phyloP scores from a whole-genome alignment of 2,329 filamentous ascomycete species.

The Aurifilum marmelostoma region DNA sequence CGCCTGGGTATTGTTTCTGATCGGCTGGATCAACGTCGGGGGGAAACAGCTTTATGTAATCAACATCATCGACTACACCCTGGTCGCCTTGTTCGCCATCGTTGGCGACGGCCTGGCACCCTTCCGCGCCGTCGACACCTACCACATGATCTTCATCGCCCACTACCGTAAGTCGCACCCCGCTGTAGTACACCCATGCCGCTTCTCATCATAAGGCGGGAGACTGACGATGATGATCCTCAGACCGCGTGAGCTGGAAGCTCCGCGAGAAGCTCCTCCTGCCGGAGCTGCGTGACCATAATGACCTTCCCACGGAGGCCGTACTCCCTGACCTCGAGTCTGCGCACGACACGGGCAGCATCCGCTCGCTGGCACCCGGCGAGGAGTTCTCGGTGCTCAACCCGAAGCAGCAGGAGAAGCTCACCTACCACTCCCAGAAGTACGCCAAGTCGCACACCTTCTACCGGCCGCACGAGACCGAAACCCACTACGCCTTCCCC shows the following conservation, averaged over 20 bases:
- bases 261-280: conserved; percentile 64
- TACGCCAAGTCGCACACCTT: conserved; percentile 84
- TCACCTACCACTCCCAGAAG: conserved; percentile 78
- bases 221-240: conserved; percentile 30
- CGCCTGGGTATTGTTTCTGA: conserved; percentile 89
- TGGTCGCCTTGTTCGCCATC: conserved; percentile 71
- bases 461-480: conserved; percentile 86
- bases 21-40: conserved; percentile 86
- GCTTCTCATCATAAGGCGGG: too few species aligned
- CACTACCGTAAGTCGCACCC: conserved; percentile 59
- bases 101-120: conserved; percentile 73
- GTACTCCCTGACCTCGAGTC: conserved; percentile 43
- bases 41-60: conserved; percentile 70
- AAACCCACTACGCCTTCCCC: conserved; percentile 80
- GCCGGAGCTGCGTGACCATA: conserved; percentile 67
- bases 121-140: conserved; percentile 80
- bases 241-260: conserved; percentile 62
- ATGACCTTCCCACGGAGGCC: conserved; percentile 61
- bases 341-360: conserved; percentile 43
- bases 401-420: conserved; percentile 65
- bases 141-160: conserved; percentile 83
- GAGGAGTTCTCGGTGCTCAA: conserved; percentile 65
- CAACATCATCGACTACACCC: conserved; percentile 71
- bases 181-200: neutral
- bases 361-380: conserved; percentile 46